Base-by-base conservation (phyloP, 768 basidiomycete species). In the Gelatoporia subvermispora region DNA sequence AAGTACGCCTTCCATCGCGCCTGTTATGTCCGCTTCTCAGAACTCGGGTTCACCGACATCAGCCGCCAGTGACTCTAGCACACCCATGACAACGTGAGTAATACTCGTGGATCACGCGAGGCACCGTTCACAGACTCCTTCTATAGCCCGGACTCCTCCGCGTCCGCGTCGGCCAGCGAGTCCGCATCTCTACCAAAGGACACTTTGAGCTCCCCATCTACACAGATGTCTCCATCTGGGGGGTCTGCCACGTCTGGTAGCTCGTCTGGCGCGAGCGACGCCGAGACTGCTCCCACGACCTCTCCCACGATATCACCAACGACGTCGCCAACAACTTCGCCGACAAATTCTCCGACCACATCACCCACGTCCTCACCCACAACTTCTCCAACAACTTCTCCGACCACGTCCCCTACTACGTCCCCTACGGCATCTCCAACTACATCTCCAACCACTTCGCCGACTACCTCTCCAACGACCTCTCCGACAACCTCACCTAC, bases 361-460 rank as follows among this genome's bases (percentile, higher is more conserved):
- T 28, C 43, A 11, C 9, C 43, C 40, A 41, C 18, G 40, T 20
- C 40, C 4, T 41, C 40, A 25, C 3, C 50, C 35, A 22, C 50
- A 41, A 55, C 49, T 24, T 48, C 59, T 45, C 46, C 44, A 21
- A 28, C 40, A 45, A 38, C 53, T 47, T 37, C 51, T 17, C 16
- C 35, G 24, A 42, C 54, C 1, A 7, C 50, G 5, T 35, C 45
- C 10, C 16, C 51, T 23, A 43, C 54, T 2, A 17, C 49, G 8
- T 45, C 58, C 9, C 28, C 55, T 1, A 45, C 54, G 21, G 31
- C 54, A 21, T 45, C 56, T 10, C 43, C 55, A 23, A 54, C 37
- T 7, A 40, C 60, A 9, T 49, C 52, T 8, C 36, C 56, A 25
- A 45, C 60, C 10, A 42, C 54, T 11, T 28, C 54, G 23, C 34